These are phyloP conservation scores for Amanita polypyramis DNA, from an alignment of 768 basidiomycete genomes.

Conservation along the genomic window DNA sequence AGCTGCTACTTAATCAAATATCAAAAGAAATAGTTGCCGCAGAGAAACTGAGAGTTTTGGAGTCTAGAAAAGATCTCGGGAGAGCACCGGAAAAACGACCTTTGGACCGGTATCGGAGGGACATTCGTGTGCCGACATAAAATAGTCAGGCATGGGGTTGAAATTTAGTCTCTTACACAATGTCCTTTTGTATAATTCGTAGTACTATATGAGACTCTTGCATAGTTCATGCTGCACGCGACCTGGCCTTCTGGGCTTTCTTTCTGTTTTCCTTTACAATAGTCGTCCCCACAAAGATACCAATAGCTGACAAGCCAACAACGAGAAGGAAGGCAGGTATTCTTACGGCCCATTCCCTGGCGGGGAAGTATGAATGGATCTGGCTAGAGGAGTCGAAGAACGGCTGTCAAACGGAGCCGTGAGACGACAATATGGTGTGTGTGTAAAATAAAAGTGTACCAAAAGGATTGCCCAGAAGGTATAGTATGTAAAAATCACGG, in stretches of 20 bases:
- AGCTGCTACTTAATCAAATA: slow-evolving; percentile 44
- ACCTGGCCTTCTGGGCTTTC: slow-evolving; percentile 50
- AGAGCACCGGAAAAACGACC: slow-evolving; percentile 11
- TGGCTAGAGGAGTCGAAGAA: slow-evolving; percentile 71
- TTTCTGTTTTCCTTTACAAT: slow-evolving; percentile 65
- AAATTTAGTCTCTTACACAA: not conserved
- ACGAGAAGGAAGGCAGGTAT: slow-evolving; percentile 79
- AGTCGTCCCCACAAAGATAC: slow-evolving; percentile 69
- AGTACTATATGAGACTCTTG: slow-evolving; percentile 10
- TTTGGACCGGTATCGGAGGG: not conserved
- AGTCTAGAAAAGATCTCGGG: slow-evolving; percentile 24
- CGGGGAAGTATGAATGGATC: slow-evolving; percentile 71
- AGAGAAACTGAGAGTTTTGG: slow-evolving; percentile 54
- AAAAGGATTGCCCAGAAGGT: slow-evolving; percentile 86
- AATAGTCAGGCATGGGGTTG: not conserved
- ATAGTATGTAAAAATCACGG: slow-evolving; percentile 78
- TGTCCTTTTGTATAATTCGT: not conserved
- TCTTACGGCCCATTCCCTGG: slow-evolving; percentile 88
- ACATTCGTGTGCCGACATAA: slow-evolving; percentile 1
- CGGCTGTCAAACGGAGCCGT: slow-evolving; percentile 35
- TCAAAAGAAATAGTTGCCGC: slow-evolving; percentile 55
- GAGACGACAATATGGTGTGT: slow-evolving; percentile 3
- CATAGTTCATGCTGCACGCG: slow-evolving; percentile 45
- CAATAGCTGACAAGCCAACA: slow-evolving; percentile 71
- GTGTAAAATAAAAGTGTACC: slow-evolving; percentile 31